These are phyloP conservation scores for Colletotrichum eremochloae DNA, from an alignment of 2,329 filamentous ascomycete species.

Conservation along the genomic window DNA sequence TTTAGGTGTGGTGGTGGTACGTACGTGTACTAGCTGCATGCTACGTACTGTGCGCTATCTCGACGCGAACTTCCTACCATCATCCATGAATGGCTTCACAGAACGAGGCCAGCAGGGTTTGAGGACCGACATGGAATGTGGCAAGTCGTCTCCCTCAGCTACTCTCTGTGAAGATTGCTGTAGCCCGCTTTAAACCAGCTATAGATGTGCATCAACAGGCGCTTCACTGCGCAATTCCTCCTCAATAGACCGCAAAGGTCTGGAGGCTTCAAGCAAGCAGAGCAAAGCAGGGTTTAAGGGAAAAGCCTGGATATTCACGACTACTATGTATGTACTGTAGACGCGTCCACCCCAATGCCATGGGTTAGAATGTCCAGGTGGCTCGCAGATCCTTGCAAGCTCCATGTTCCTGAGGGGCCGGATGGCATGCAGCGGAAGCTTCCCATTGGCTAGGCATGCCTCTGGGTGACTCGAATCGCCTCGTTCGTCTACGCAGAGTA, in stretches of 20 bases:
- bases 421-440: constrained; percentile 20
- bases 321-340: not conserved
- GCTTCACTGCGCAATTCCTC: constrained; percentile 13
- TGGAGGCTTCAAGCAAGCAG: not conserved
- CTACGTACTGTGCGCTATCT: constrained; percentile 21
- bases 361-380: constrained; percentile 24
- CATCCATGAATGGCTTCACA: constrained; percentile 2
- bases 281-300: not conserved
- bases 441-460: constrained; percentile 24
- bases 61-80: constrained; percentile 15
- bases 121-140: not conserved
- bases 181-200: not conserved
- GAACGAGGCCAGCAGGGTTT: not conserved
- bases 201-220: constrained; percentile 15
- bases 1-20: not conserved
- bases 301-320: not conserved
- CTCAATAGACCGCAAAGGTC: constrained; percentile 14
- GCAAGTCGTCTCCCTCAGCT: not conserved
- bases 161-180: constrained; percentile 9
- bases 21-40: not conserved
- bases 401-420: constrained; percentile 20
- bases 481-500: not conserved
- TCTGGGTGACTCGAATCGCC: constrained; percentile 14
- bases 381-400: constrained; percentile 24
- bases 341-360: constrained; percentile 26